Conservation (phyloP, 805 yeast species). For the Lipomyces yamadae region DNA sequence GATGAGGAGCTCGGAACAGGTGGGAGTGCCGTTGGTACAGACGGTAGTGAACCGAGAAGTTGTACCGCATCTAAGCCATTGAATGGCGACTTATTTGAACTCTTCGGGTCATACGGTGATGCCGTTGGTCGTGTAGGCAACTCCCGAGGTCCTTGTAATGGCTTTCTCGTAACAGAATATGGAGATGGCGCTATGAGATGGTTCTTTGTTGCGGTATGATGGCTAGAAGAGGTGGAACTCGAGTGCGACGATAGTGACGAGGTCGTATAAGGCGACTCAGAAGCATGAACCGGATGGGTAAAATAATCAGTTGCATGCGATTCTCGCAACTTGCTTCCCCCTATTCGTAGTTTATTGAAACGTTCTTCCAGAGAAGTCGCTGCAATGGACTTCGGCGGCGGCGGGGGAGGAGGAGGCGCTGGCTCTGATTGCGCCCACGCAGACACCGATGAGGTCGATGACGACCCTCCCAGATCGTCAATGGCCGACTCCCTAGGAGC, state of each 20-base stretch:
- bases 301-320: background rate
- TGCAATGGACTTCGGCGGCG: constrained; percentile 2
- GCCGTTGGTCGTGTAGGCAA: background rate
- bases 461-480: constrained; percentile 10
- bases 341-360: constrained; percentile 8
- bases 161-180: constrained; percentile 5
- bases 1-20: background rate
- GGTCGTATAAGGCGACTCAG: background rate
- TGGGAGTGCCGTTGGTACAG: constrained; percentile 13
- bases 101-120: background rate
- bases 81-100: background rate
- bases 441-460: constrained; percentile 4
- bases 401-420: constrained; percentile 1
- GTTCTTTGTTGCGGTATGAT: background rate
- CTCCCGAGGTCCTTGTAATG: constrained; percentile 13
- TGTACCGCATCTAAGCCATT: background rate
- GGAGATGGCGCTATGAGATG: background rate
- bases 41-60: constrained; percentile 4
- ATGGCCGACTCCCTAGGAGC: background rate
- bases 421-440: background rate
- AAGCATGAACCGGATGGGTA: background rate
- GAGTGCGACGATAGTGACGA: constrained; percentile 21
- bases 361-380: constrained; percentile 11
- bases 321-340: background rate
- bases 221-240: constrained; percentile 6